Evolutionary conservation across 805 yeast species (phyloP), one percentile per base, ranked within the genome.

Genomic region (Wickerhamomyces silvicola): DNA sequence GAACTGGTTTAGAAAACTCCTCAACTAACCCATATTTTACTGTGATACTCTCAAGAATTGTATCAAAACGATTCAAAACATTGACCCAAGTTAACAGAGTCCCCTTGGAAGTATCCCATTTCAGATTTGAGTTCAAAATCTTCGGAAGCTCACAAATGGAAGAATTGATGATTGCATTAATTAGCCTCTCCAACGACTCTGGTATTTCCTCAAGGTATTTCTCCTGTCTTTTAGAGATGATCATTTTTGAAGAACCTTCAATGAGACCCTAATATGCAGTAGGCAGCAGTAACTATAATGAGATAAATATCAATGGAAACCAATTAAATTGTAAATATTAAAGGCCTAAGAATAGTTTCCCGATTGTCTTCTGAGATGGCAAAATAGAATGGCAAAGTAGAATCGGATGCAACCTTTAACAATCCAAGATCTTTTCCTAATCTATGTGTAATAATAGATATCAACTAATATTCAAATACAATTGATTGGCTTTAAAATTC

Each of bases 41-140:
- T 11, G 81, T 69, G 15, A 70, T 60, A 4, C 48, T 45, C 31
- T 76, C 81, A 32, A 84, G 59, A 6, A 84, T 66, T 10, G 63
- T 68, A 51, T 88, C 96, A 48, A 88, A 75, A 45, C 79, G 65
- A 54, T 86, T 81, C 45, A 90, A 62, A 2, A 84, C 75, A 0
- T 80, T 70, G 18, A 83, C 72, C 92, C 95, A 88, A 37, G 78
- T 78, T 38, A 69, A 70, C 21, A 90, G 56, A 44, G 84, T 81
- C 22, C 81, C 83, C 38, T 75, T 64, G 7, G 85, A 79, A 16
- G 78, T 59, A 19, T 69, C 70, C 86, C 86, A 78, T 12, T 45
- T 50, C 38, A 64, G 45, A 37, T 70, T 61, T 3, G 39, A 39
- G 10, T 49, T 48, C 31, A 76, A 48, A 25, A 57, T 47, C 4